Evolutionary conservation across 805 yeast species (phyloP).

Genomic region (Saccharomycopsis malanga): DNA sequence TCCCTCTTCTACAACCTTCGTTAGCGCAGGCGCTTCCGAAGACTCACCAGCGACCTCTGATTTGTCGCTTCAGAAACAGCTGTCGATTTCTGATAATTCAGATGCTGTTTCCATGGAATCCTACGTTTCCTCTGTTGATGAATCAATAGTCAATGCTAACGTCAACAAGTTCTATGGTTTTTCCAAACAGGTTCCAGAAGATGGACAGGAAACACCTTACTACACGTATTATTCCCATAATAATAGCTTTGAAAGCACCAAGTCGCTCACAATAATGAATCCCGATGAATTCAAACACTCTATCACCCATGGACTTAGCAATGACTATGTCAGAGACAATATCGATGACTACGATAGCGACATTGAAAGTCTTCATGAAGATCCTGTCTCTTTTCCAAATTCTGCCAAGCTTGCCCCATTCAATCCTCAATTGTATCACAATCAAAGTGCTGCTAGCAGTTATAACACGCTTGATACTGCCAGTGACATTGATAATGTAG

Average conservation of each 20-base stretch:
- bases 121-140: conserved; percentile 17
- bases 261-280: conserved; percentile 17
- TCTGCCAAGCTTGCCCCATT: background rate
- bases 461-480: background rate
- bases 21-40: background rate
- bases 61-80: background rate
- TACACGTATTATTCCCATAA: background rate
- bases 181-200: background rate
- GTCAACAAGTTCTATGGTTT: conserved; percentile 16
- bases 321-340: conserved; percentile 11
- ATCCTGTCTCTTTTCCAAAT: background rate
- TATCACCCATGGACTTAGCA: background rate
- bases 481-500: background rate
- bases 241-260: background rate
- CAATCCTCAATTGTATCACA: background rate
- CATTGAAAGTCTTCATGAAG: conserved; percentile 17
- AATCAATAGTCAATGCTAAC: conserved; percentile 12
- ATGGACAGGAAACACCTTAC: background rate
- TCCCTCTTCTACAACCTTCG: background rate
- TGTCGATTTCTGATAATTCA: background rate
- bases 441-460: background rate
- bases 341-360: conserved; percentile 21
- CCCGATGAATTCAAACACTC: conserved; percentile 13
- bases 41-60: background rate
- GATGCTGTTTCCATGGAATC: conserved; percentile 14